Base-by-base conservation (phyloP, 495 filamentous ascomycete genomes). In the Lentithecium fluviatile region DNA sequence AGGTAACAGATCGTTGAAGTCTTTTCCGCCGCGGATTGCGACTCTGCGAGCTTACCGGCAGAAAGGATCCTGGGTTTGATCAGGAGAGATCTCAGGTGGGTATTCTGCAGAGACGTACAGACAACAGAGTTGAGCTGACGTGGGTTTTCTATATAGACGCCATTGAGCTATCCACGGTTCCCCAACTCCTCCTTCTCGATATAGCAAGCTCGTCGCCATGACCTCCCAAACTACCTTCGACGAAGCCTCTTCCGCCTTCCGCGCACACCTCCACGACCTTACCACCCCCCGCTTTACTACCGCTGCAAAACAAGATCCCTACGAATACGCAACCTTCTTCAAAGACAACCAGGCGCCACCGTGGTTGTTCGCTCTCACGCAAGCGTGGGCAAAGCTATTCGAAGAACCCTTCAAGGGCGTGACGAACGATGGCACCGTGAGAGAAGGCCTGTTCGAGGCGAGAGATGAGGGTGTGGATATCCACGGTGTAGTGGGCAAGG, bases 371-470 rank as follows among this genome's bases (percentile, higher is more conserved):
- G 81, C 75, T 0, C 72, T 89, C 45, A 88, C 85, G 53, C 75
- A 80, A 69, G 81, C 87, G 69, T 90, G 87, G 87, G 58, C 76
- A 63, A 80, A 85, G 60, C 71, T 88, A 40, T 75, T 83, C 56
- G 72, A 84, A 56, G 84, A 88, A 74, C 87, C 87, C 2, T 89
- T 85, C 67, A 84, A 83, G 73, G 87, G 87, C 3, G 77, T 90
- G 20, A 89, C 87, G 0, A 82, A 75, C 23, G 85, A 89, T 56
- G 87, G 87, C 84, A 69, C 26, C 0, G 57, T 65, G 85, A 83
- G 84, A 48, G 73, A 62, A 0, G 75, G 73, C 55, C 78, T 89
- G 32, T 89, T 84, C 76, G 64, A 69, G 42, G 65, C 83, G 34
- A 79, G 82, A 65, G 84, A 88, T 67, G 84, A 88, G 60, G 80